phyloP scores from a whole-genome alignment of 2,329 filamentous ascomycete genomes.

The Aureobasidium lini region DNA sequence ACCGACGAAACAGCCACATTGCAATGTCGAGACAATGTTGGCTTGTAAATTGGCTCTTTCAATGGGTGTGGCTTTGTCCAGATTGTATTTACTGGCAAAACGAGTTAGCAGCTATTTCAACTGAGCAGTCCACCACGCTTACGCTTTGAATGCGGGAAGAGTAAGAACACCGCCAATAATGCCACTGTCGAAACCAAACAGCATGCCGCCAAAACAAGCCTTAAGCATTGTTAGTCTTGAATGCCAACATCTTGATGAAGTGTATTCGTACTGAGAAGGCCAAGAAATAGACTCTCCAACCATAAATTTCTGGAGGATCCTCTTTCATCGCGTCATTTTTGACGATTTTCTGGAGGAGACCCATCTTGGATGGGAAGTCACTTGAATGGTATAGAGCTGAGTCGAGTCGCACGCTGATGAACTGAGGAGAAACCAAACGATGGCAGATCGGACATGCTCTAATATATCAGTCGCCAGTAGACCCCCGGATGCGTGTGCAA shows the following conservation, averaged over 20 bases:
- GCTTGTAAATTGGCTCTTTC: conserved; percentile 50
- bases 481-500: not conserved
- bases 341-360: conserved; percentile 49
- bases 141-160: conserved; percentile 51
- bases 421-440: not conserved
- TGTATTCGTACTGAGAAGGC: conserved; percentile 45
- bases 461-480: not conserved
- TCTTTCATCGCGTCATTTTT: conserved; percentile 64
- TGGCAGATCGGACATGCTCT: not conserved
- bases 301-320: conserved; percentile 61
- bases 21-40: conserved; percentile 65
- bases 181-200: conserved; percentile 60
- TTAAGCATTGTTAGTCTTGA: conserved; percentile 18
- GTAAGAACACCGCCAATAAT: conserved; percentile 61
- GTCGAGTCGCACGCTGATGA: not conserved
- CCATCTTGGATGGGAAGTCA: conserved; percentile 14
- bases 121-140: conserved; percentile 18
- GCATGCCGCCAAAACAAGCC: conserved; percentile 61
- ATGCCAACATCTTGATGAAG: not conserved
- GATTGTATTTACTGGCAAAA: conserved; percentile 44
- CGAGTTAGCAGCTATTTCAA: too few species aligned
- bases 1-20: conserved; percentile 61
- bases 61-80: conserved; percentile 32
- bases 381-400: not conserved
- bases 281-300: conserved; percentile 59